Conservation (phyloP, 805 yeast genomes). For the Kazachstania kunashirensis region DNA sequence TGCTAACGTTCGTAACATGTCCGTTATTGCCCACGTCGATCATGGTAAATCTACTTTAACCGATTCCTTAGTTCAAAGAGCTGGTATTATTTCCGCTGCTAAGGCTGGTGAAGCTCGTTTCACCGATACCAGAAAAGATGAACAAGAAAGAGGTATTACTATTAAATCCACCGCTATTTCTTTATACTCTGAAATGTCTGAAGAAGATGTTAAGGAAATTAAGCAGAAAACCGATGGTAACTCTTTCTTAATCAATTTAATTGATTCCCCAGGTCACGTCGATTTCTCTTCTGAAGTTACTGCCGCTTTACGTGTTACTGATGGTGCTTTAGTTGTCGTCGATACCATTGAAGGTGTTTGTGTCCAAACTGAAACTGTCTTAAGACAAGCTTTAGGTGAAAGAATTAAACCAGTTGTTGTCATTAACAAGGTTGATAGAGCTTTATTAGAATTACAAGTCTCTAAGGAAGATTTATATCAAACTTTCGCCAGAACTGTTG, state of each 20-base stretch:
- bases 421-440: constrained; percentile 99
- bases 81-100: constrained; percentile 99
- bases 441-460: constrained; percentile 96
- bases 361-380: constrained; percentile 99
- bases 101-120: constrained; percentile 99
- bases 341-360: constrained; percentile 99
- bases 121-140: constrained; percentile 89
- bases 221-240: constrained; percentile 80
- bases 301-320: constrained; percentile 99
- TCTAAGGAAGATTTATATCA: constrained; percentile 98
- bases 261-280: constrained; percentile 99
- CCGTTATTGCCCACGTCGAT: constrained; percentile 99
- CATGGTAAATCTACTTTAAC: constrained; percentile 99
- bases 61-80: constrained; percentile 97
- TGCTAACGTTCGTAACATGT: constrained; percentile 99
- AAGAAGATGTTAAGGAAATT: constrained; percentile 78
- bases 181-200: constrained; percentile 75
- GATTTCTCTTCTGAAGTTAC: constrained; percentile 61
- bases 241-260: constrained; percentile 94
- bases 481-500: constrained; percentile 97
- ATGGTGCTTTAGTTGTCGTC: constrained; percentile 99
- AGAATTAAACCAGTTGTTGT: constrained; percentile 98
- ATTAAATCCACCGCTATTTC: constrained; percentile 98
- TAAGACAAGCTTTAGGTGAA: constrained; percentile 98
- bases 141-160: constrained; percentile 63